Conservation (phyloP, 164 flowering plant genomes). For the Kalanchoe fedtschenkoi region DNA sequence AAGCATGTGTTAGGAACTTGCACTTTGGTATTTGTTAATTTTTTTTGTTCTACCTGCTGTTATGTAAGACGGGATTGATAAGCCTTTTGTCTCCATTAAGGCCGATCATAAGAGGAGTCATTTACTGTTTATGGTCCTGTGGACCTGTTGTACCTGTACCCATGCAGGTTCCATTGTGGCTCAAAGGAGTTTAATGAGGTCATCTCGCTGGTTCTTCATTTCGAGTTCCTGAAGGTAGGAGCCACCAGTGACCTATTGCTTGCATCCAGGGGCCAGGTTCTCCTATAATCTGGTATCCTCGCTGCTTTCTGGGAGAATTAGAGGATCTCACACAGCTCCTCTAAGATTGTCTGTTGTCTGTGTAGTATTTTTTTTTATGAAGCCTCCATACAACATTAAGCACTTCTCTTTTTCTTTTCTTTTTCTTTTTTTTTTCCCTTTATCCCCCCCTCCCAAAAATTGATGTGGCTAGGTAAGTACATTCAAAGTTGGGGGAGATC, state of each 20-base stretch:
- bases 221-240: slow-evolving; percentile 24
- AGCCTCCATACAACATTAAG: background rate
- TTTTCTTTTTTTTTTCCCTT: slow-evolving; percentile 8
- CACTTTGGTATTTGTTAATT: background rate
- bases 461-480: slow-evolving; percentile 22
- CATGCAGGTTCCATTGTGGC: slow-evolving; percentile 49
- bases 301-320: background rate
- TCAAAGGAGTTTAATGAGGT: background rate
- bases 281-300: background rate
- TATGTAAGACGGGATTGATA: slow-evolving; percentile 10
- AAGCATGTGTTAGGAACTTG: slow-evolving; percentile 7
- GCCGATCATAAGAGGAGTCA: background rate
- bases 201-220: background rate
- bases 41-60: background rate
- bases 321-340: background rate
- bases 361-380: background rate
- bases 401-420: slow-evolving; percentile 6
- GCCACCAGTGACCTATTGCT: background rate
- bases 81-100: background rate
- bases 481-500: slow-evolving; percentile 21
- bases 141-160: slow-evolving; percentile 32
- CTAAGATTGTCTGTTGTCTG: background rate
- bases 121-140: slow-evolving; percentile 26
- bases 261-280: background rate
- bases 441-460: slow-evolving; percentile 7